Conservation (phyloP, 1,139 yeast genomes). For the Diutina catenulata region DNA sequence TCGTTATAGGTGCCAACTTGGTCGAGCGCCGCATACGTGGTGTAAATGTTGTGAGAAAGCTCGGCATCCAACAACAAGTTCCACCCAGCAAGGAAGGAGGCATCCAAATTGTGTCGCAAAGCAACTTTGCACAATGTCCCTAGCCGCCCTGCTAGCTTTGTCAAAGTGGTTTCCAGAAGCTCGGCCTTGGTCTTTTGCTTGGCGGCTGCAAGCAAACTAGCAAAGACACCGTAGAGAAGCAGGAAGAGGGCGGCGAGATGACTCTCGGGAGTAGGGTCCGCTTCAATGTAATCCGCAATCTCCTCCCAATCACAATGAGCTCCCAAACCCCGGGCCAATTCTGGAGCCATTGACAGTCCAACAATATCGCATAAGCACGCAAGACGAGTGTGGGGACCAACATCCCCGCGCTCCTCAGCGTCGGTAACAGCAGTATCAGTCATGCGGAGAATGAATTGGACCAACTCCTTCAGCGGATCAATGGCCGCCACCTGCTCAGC, state of each 20-base stretch:
- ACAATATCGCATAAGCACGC: too few species aligned
- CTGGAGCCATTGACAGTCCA: too few species aligned
- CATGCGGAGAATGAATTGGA: conserved; percentile 36
- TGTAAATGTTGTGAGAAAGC: not conserved
- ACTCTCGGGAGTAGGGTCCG: too few species aligned
- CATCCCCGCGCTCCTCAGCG: too few species aligned
- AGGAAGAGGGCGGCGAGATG: too few species aligned
- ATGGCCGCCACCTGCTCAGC: conserved; percentile 38
- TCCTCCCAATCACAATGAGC: too few species aligned
- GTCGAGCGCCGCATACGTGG: not conserved
- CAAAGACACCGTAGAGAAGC: not conserved
- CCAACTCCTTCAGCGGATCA: too few species aligned
- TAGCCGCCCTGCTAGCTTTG: not conserved
- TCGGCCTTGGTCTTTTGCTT: conserved; percentile 1
- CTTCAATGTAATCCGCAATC: too few species aligned
- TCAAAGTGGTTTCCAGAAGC: not conserved
- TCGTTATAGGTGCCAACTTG: not conserved
- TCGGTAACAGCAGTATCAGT: too few species aligned
- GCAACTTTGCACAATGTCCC: not conserved
- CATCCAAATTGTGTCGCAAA: not conserved
- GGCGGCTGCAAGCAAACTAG: not conserved
- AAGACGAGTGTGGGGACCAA: too few species aligned
- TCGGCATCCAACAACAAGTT: not conserved
- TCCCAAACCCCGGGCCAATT: too few species aligned
- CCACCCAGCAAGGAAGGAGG: not conserved